These are phyloP conservation scores for Sequoia sempervirens DNA, from an alignment of 75 land plant genomes.

Conservation along the genomic window DNA sequence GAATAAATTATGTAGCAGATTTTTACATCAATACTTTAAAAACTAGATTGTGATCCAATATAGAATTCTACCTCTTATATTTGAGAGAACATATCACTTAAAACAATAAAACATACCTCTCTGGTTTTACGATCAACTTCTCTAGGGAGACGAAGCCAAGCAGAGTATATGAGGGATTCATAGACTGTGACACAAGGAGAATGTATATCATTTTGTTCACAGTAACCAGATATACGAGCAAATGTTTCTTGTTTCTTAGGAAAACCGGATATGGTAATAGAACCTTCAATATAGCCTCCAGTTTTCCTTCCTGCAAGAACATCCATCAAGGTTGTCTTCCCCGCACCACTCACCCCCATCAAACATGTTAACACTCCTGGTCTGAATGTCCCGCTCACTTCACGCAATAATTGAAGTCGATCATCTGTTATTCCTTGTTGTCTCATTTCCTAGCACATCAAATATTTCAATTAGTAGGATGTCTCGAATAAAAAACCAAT, in stretches of 20 bases:
- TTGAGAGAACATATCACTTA: neutral
- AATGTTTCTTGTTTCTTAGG: constrained; percentile 78
- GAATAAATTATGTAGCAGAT: neutral
- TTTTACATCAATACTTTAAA: no score
- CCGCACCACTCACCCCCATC: constrained; percentile 81
- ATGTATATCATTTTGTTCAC: constrained; percentile 76
- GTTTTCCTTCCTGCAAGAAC: constrained; percentile 80
- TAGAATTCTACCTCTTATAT: no score
- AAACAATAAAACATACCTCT: constrained; percentile 26
- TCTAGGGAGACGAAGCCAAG: constrained; percentile 58
- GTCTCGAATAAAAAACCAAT: no score
- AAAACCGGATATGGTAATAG: constrained; percentile 54
- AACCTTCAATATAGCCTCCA: constrained; percentile 68
- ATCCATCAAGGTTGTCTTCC: constrained; percentile 79
- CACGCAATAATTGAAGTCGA: constrained; percentile 45
- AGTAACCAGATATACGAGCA: constrained; percentile 70
- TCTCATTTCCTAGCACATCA: constrained; percentile 55
- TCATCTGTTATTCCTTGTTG: constrained; percentile 47
- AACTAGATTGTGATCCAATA: neutral
- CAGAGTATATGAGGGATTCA: constrained; percentile 64
- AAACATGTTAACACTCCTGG: constrained; percentile 74
- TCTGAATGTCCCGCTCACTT: constrained; percentile 63
- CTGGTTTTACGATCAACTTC: constrained; percentile 41
- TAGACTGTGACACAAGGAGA: constrained; percentile 72
- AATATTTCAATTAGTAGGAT: no score